These are phyloP conservation scores for Russula dissimulans DNA, from an alignment of 768 basidiomycete genomes.

Conservation along the genomic window DNA sequence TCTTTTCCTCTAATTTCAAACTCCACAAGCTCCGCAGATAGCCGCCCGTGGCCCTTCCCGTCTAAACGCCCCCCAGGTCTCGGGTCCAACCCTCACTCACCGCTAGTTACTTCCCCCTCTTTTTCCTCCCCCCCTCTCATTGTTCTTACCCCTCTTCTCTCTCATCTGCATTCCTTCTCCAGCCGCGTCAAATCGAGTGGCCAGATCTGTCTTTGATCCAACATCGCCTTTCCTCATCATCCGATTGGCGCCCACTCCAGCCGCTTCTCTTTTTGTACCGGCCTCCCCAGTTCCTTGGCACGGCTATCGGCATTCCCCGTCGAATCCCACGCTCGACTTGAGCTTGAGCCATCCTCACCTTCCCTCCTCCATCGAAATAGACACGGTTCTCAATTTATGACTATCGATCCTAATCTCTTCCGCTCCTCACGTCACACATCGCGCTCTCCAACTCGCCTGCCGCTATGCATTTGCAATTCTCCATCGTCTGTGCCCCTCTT, in stretches of 20 bases:
- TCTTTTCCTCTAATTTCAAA: not conserved
- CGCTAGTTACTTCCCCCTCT: no score
- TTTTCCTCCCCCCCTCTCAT: not conserved
- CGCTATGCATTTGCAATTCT: no score
- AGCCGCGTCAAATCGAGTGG: constrained; percentile 7
- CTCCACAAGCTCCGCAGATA: constrained; percentile 1
- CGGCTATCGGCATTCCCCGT: not conserved
- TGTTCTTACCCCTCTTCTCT: not conserved
- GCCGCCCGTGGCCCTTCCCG: not conserved
- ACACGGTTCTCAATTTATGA: not conserved
- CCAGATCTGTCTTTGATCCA: constrained; percentile 8
- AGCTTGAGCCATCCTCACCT: no score
- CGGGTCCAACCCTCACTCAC: no score
- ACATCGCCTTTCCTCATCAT: constrained; percentile 4
- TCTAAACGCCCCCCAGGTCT: not conserved
- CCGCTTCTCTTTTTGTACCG: constrained; percentile 5
- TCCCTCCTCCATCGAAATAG: no score
- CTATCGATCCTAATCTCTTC: no score
- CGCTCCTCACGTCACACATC: no score
- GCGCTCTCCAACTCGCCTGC: no score
- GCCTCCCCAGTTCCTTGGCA: not conserved
- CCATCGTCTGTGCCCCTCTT: no score
- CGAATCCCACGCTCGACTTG: not conserved
- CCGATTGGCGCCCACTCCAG: constrained; percentile 2
- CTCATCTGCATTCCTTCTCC: not conserved